Percentiles rank a stretch among this genome's conserved stretches.
phyloP scores from a whole-genome alignment of 441 rosid genomes.

The Gossypium davidsonii region DNA sequence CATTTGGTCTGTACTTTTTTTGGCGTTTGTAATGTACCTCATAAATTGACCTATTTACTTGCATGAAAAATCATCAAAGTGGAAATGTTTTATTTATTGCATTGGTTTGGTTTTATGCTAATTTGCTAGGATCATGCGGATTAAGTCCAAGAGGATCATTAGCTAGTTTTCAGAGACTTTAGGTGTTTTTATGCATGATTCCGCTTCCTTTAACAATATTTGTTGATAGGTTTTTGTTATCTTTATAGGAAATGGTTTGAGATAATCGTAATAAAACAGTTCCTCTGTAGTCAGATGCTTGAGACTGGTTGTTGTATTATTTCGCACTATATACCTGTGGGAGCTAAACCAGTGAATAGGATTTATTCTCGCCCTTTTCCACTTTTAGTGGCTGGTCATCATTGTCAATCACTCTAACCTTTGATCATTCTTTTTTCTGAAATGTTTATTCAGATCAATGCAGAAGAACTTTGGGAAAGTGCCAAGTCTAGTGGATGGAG shows the following conservation, averaged over 20 bases:
- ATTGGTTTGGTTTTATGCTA: not conserved
- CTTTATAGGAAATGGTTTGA: not conserved
- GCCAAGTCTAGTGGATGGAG: constrained; percentile 85
- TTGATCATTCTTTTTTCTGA: constrained; percentile 15
- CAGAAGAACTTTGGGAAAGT: constrained; percentile 82
- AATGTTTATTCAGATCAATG: constrained; percentile 47
- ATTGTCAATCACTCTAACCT: constrained; percentile 8
- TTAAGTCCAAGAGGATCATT: not conserved
- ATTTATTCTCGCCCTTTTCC: constrained; percentile 1
- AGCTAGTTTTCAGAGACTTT: not conserved
- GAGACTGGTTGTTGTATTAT: constrained; percentile 4
- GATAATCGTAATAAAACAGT: not conserved
- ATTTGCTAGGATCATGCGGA: not conserved
- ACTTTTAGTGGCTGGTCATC: not conserved
- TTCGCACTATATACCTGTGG: not conserved
- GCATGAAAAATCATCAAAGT: not conserved
- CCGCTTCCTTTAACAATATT: not conserved
- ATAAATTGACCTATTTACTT: not conserved
- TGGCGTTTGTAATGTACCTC: not conserved
- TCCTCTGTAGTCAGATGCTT: not conserved
- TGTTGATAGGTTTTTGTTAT: not conserved
- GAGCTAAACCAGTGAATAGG: not conserved
- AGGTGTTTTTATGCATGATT: not conserved
- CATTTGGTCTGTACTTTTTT: not conserved
- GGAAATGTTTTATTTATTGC: not conserved